Evolutionary conservation across 2,329 filamentous ascomycete genomes (phyloP).

Genomic region (Graphilbum fragrans): DNA sequence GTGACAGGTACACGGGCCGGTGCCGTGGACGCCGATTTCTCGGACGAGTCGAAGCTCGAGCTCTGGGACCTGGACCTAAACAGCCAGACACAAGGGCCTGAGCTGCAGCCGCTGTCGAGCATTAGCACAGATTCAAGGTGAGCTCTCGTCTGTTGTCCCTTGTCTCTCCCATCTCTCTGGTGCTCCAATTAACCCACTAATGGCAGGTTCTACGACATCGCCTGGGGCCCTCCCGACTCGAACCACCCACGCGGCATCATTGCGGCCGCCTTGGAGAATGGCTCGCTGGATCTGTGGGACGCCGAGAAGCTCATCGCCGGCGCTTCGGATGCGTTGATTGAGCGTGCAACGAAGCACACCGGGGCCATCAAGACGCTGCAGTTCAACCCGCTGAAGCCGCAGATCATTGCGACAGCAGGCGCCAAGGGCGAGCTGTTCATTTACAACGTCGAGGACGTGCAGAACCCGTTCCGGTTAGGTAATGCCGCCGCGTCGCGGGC

Average conservation of each 20-base stretch:
- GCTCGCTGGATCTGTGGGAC: conserved; percentile 87
- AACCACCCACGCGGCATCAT: conserved; percentile 78
- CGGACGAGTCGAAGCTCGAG: conserved; percentile 91
- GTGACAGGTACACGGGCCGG: conserved; percentile 91
- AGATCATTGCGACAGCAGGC: conserved; percentile 84
- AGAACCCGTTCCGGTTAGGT: conserved; percentile 78
- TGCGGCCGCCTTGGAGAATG: conserved; percentile 89
- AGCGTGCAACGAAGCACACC: conserved; percentile 77
- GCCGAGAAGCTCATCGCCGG: conserved; percentile 55
- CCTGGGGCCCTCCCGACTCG: conserved; percentile 76
- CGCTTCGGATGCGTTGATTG: conserved; percentile 63
- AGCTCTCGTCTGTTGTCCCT: background rate
- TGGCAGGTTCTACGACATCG: conserved; percentile 85
- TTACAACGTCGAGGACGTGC: conserved; percentile 84
- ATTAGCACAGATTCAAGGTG: conserved; percentile 86
- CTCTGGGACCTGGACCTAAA: conserved; percentile 89
- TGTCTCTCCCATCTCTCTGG: conserved; percentile 12
- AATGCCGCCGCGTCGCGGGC: conserved; percentile 69
- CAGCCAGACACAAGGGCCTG: conserved; percentile 59
- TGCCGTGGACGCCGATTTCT: conserved; percentile 94
- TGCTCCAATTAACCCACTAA: background rate
- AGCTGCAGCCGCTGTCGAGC: conserved; percentile 75
- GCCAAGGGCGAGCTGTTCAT: conserved; percentile 94
- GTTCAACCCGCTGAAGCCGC: conserved; percentile 87
- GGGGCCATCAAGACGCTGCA: conserved; percentile 90